phyloP scores from a whole-genome alignment of 495 filamentous ascomycete species.

The Aspergillus diversus region DNA sequence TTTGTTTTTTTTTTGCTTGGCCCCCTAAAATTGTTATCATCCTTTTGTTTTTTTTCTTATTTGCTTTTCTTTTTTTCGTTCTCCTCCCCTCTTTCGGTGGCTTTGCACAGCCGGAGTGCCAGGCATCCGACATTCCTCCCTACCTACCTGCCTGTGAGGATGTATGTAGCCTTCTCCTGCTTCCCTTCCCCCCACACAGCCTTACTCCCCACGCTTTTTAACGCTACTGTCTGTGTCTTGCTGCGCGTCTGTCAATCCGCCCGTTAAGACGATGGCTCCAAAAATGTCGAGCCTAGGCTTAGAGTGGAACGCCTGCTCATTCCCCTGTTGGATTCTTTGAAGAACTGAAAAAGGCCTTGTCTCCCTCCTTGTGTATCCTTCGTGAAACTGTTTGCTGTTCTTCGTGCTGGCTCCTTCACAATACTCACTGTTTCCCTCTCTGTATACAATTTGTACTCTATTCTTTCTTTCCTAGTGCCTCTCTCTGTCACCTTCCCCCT shows the following conservation, averaged over 20 bases:
- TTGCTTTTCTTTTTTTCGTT: conserved; percentile 11
- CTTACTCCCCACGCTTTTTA: conserved; percentile 20
- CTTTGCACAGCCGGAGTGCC: conserved; percentile 1
- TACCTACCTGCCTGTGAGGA: conserved; percentile 4
- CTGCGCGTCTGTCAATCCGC: conserved; percentile 5
- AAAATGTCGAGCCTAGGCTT: conserved; percentile 16
- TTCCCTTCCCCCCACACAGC: conserved; percentile 18
- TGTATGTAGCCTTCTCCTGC: conserved; percentile 16
- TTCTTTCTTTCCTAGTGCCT: conserved; percentile 13
- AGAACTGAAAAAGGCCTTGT: conserved; percentile 9
- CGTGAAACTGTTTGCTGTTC: conserved; percentile 17
- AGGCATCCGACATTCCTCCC: conserved; percentile 13
- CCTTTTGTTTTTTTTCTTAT: conserved; percentile 16
- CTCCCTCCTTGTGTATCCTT: conserved; percentile 19
- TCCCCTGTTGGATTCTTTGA: background rate
- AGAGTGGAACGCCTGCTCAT: conserved; percentile 13
- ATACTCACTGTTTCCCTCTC: conserved; percentile 3
- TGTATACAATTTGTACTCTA: conserved; percentile 4
- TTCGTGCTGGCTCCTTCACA: conserved; percentile 5
- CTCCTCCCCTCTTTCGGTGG: conserved; percentile 7
- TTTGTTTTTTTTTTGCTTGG: conserved; percentile 13
- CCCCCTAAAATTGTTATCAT: background rate
- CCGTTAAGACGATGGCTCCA: conserved; percentile 16
- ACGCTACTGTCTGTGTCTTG: conserved; percentile 2
- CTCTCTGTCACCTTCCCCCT: background rate